Evolutionary conservation across 352 stramenopile genomes (phyloP).

Genomic region (Globisporangium megalacanthum): DNA sequence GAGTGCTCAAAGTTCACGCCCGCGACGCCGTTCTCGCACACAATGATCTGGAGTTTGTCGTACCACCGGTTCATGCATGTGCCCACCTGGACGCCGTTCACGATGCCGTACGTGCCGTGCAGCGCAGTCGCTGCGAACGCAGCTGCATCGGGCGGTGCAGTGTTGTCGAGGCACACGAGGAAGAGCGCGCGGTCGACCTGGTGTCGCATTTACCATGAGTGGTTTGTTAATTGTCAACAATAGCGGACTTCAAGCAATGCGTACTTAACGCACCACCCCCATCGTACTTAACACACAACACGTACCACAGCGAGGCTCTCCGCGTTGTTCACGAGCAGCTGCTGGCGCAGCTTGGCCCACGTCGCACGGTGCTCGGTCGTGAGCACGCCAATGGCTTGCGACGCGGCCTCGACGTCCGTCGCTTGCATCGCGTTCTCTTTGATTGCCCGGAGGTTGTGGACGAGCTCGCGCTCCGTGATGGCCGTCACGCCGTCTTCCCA

Average conservation of each 20-base stretch:
- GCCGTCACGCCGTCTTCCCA: conserved; percentile 82
- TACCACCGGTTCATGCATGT: conserved; percentile 98
- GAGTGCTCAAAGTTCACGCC: conserved; percentile 98
- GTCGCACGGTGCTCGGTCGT: conserved; percentile 88
- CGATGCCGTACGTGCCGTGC: conserved; percentile 90
- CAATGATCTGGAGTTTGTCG: conserved; percentile 96
- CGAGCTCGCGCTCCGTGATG: conserved; percentile 89
- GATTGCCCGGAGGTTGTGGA: conserved; percentile 90
- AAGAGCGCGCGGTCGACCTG: conserved; percentile 93
- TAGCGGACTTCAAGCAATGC: too few species aligned
- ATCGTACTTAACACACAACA: neutral
- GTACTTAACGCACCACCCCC: too few species aligned
- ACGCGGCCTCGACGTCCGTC: conserved; percentile 46
- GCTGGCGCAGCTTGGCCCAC: conserved; percentile 86
- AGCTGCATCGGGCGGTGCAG: conserved; percentile 64
- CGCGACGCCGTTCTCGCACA: conserved; percentile 91
- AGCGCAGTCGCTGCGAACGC: conserved; percentile 83
- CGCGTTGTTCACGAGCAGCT: conserved; percentile 70
- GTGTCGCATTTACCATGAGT: neutral
- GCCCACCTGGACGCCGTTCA: conserved; percentile 67
- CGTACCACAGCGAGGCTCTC: conserved; percentile 76
- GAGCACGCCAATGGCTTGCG: conserved; percentile 85
- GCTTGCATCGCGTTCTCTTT: conserved; percentile 71
- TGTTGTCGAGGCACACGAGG: conserved; percentile 94
- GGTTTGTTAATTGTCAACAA: too few species aligned